phyloP scores from a whole-genome alignment of 2,329 filamentous ascomycete genomes.

The Knufia petricola region DNA sequence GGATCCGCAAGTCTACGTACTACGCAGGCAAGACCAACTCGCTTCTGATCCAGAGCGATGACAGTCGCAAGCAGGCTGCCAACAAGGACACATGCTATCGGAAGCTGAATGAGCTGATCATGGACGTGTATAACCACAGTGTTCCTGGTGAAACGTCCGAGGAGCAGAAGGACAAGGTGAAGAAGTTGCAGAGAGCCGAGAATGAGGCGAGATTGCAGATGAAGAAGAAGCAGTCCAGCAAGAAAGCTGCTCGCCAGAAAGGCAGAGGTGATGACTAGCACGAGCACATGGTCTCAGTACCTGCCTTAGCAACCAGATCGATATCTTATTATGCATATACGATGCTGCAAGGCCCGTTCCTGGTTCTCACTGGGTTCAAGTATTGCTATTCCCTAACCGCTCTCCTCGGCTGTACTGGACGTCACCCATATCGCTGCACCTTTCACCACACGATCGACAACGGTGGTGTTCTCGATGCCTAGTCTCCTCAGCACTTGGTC shows the following conservation, averaged over 20 bases:
- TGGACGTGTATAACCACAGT: conserved; percentile 39
- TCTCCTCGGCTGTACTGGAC: no score
- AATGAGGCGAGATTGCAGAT: conserved; percentile 48
- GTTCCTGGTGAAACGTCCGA: conserved; percentile 53
- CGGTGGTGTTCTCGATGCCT: no score
- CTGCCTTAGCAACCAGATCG: no score
- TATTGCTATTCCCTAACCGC: no score
- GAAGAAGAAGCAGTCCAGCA: conserved; percentile 53
- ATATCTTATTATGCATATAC: no score
- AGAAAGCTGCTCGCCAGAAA: conserved; percentile 41
- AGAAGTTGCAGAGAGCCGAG: conserved; percentile 46
- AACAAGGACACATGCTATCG: conserved; percentile 52
- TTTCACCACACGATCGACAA: no score
- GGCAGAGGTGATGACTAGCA: conserved; percentile 13
- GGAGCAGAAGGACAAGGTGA: conserved; percentile 46
- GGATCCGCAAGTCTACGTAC: conserved; percentile 46
- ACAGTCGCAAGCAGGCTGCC: conserved; percentile 51
- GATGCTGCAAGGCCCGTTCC: no score
- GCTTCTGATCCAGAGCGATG: conserved; percentile 54
- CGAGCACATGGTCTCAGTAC: no score
- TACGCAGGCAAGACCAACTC: conserved; percentile 43
- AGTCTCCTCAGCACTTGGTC: no score
- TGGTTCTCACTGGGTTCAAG: no score
- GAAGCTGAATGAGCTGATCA: conserved; percentile 47
- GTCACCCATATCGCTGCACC: no score